Evolutionary conservation across 441 rosid genomes (phyloP), one percentile per base, ranked within the genome.

Genomic region (Pelargonium citronellum): DNA sequence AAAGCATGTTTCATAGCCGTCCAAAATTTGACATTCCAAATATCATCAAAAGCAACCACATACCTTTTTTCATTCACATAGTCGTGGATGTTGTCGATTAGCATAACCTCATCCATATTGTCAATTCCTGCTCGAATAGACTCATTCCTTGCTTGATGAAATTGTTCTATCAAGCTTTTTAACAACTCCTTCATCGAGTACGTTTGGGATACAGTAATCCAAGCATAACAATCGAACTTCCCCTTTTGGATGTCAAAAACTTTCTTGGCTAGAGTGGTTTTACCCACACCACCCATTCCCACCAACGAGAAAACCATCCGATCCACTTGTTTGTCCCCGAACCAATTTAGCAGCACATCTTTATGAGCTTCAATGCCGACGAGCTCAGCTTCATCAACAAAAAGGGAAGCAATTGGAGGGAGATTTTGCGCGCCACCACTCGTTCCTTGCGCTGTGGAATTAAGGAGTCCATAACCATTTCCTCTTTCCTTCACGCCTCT

Each of bases 281-380:
- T 69, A 5, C 77, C 77, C 6, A 73, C 24, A 1, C 77, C 80
- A 9, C 77, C 77, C 13, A 55, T 55, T 4, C 62, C 62, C 15
- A n/a, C 15, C 17, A 55, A 15, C 2, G 62, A 11, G 8, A 55
- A 13, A 55, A 55, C 62, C 57, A 15, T 49, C n/a, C 57, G 57
- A 11, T 49, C 4, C 4, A 15, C 0, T 49, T 11, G n/a, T 49
- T 15, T 15, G 3, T 49, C 57, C 57, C 0, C 57, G 13, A 49
- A 49, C 57, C 13, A 10, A 0, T 15, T 15, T 49, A 49, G 2
- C 3, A 49, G 16, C 12, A 10, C 5, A 6, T 0, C 15, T 49
- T 15, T 49, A 3, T 15, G 13, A 0, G 15, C 3, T 49, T 49
- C 57, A 49, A 49, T 49, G 5, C 57, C 57, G 4, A 49, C 0